phyloP scores from a whole-genome alignment of 352 stramenopile species.

The Poterioochromonas sp. region DNA sequence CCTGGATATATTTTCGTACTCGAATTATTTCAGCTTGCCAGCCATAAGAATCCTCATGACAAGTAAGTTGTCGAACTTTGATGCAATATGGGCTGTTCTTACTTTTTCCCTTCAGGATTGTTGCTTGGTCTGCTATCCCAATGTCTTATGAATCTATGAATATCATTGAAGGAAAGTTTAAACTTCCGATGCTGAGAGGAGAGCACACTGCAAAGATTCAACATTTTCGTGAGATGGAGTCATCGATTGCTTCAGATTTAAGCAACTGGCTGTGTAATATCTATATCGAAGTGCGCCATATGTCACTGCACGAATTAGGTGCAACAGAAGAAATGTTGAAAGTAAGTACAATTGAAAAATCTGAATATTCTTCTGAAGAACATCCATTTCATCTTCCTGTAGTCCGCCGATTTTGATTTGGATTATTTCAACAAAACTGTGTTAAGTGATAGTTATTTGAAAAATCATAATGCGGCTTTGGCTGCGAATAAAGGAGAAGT shows the following conservation, averaged over 20 bases:
- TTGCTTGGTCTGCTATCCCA: constrained; percentile 69
- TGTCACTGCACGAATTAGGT: constrained; percentile 35
- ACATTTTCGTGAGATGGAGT: constrained; percentile 54
- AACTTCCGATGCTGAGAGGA: constrained; percentile 64
- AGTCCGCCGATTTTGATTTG: constrained; percentile 18
- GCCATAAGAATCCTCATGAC: constrained; percentile 9
- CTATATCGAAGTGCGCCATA: constrained; percentile 61
- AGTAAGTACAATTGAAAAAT: not conserved
- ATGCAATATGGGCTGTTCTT: constrained; percentile 24
- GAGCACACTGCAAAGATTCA: constrained; percentile 49
- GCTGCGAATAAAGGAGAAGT: not conserved
- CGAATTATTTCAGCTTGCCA: constrained; percentile 50
- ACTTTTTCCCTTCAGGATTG: constrained; percentile 52
- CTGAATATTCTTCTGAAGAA: too few species aligned
- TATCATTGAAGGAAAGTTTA: constrained; percentile 63
- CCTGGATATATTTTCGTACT: constrained; percentile 49
- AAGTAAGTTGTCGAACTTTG: not conserved
- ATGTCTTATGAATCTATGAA: constrained; percentile 49
- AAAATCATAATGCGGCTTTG: not conserved
- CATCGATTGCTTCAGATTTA: constrained; percentile 58
- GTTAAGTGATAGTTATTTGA: not conserved
- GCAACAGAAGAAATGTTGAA: not conserved
- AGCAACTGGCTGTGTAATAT: constrained; percentile 74
- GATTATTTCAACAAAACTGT: constrained; percentile 18
- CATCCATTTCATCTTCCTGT: too few species aligned